Evolutionary conservation across 1,139 yeast species (phyloP).

Genomic region (Debaryomyces robertsiae): DNA sequence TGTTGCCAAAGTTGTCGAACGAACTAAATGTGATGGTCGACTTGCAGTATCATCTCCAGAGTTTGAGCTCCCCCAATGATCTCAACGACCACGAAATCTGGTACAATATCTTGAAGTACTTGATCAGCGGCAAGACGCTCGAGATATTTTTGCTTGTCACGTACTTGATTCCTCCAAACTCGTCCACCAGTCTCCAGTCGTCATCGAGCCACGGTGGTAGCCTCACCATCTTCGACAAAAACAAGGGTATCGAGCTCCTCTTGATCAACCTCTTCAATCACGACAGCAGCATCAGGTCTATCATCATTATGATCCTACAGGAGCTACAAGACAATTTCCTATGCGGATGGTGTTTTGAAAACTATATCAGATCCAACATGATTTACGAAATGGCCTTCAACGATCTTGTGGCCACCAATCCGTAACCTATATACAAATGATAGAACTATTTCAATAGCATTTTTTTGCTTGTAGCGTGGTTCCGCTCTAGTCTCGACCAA

Average conservation of each 20-base stretch:
- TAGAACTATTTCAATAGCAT: too few relatives aligned
- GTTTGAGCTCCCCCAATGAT: conserved; percentile 24
- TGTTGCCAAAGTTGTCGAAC: conserved; percentile 42
- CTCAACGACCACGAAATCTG: conserved; percentile 42
- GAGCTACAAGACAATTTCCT: conserved; percentile 48
- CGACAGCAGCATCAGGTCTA: conserved; percentile 44
- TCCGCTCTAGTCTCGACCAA: conserved; percentile 18
- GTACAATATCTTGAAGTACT: conserved; percentile 46
- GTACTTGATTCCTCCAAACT: conserved; percentile 47
- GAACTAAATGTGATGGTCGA: conserved; percentile 49
- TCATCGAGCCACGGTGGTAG: conserved; percentile 45
- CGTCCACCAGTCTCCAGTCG: conserved; percentile 45
- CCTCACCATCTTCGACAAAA: conserved; percentile 48
- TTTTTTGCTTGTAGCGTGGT: too few relatives aligned
- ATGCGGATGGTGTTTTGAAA: conserved; percentile 51
- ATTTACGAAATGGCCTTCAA: conserved; percentile 47
- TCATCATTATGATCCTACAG: conserved; percentile 46
- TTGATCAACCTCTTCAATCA: conserved; percentile 37
- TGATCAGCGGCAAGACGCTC: conserved; percentile 47
- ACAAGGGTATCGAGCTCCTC: conserved; percentile 48
- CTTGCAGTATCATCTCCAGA: conserved; percentile 47
- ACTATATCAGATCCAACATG: conserved; percentile 40
- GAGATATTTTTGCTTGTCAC: conserved; percentile 46
- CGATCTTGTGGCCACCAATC: conserved; percentile 25
- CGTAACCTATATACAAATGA: conserved; percentile 5